Base-by-base conservation (phyloP, 805 yeast genomes). In the Wickerhamomyces sydowiorum region DNA sequence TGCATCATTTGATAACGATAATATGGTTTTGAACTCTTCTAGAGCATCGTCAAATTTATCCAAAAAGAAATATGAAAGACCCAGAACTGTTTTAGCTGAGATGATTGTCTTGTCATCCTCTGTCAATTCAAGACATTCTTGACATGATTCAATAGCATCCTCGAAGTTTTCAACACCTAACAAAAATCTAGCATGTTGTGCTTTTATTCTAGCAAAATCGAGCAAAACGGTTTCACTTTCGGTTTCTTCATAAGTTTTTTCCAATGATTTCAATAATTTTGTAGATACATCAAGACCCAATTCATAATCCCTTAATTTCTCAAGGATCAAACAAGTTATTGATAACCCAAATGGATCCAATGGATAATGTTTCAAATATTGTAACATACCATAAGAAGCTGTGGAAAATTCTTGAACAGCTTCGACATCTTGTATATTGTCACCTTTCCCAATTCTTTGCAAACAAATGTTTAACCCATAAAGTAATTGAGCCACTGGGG, bases 111-210 rank as follows among this genome's bases (percentile, higher is more conserved):
- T 62, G 4, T 57, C 59, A 3, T 59, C 63, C 4, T 68, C 75
- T 7, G 66, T 62, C 18, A 77, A 47, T 6, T 75, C 78, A 38
- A 77, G 60, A 0, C 82, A 75, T 43, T 70, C 61, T 40, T 78
- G 72, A 0, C 91, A 80, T 39, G 71, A 64, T 41, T 78, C 86
- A 34, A 86, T 59, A 0, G 96, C 86, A 4, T 54, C 54, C 0
- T 65, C 76, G 53, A 72, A 88, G 1, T 79, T 60, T 2, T 68
- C 70, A 12, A 62, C 45, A 0, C 90, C 96, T 27, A 93, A 62
- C 37, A 75, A 69, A 7, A 87, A 65, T 53, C 99, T 70, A 0
- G 96, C 83, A 37, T 80, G 56, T 52, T 83, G 95, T 0, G 87
- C 64, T 52, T 83, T 84, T 2, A 84, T 76, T 31, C 66, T 61